Evolutionary conservation across 2,329 filamentous ascomycete species (phyloP).

Genomic region (Leptographium procerum): DNA sequence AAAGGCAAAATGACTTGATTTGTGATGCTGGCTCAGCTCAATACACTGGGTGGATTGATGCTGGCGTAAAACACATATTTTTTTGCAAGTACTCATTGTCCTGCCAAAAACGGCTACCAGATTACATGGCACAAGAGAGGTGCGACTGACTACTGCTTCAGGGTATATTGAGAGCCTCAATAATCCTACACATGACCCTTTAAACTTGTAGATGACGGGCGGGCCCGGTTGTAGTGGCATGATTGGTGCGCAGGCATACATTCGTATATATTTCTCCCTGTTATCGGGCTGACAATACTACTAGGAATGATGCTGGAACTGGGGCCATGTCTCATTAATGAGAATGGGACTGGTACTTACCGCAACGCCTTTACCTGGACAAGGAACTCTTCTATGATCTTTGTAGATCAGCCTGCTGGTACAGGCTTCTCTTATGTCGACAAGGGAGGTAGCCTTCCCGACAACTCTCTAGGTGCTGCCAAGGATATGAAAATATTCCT

Average conservation of each 20-base stretch:
- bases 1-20: too few relatives aligned
- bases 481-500: slow-evolving; percentile 4
- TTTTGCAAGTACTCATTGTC: too few relatives aligned
- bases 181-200: slow-evolving; percentile 17
- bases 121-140: too few relatives aligned
- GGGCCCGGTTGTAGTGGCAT: slow-evolving; percentile 28
- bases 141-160: background rate
- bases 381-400: slow-evolving; percentile 47
- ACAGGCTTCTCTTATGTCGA: slow-evolving; percentile 40
- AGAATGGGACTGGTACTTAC: slow-evolving; percentile 28
- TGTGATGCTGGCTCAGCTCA: too few relatives aligned
- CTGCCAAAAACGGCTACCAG: too few relatives aligned
- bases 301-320: slow-evolving; percentile 24
- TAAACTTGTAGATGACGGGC: slow-evolving; percentile 27
- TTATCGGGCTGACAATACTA: too few relatives aligned
- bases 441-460: slow-evolving; percentile 22
- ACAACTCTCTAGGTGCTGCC: slow-evolving; percentile 37
- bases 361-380: slow-evolving; percentile 46
- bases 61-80: too few relatives aligned
- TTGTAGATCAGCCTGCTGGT: slow-evolving; percentile 50
- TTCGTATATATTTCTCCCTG: too few relatives aligned
- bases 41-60: too few relatives aligned
- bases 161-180: slow-evolving; percentile 45
- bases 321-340: slow-evolving; percentile 32
- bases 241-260: slow-evolving; percentile 19